phyloP scores from a whole-genome alignment of 1,139 yeast genomes.

The Saccharomyces uvarum region DNA sequence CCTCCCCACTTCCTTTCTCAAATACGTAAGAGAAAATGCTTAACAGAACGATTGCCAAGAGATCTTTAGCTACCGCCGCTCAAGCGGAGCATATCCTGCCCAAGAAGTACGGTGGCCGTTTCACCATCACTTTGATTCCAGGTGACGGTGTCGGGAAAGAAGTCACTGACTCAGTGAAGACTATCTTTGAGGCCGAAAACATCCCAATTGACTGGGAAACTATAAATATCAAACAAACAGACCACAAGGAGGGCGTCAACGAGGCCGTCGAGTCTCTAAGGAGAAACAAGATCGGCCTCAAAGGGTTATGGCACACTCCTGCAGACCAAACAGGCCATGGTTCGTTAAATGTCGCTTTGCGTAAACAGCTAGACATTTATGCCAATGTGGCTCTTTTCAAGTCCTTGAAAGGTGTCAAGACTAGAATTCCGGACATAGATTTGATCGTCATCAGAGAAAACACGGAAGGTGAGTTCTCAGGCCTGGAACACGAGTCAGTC shows the following conservation, averaged over 20 bases:
- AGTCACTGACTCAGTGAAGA: slow-evolving; percentile 87
- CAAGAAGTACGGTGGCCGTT: slow-evolving; percentile 90
- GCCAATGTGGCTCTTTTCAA: slow-evolving; percentile 91
- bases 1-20: neutral
- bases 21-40: slow-evolving; percentile 13
- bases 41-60: slow-evolving; percentile 25
- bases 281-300: slow-evolving; percentile 94
- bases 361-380: slow-evolving; percentile 91
- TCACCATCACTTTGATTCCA: slow-evolving; percentile 87
- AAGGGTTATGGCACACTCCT: slow-evolving; percentile 92
- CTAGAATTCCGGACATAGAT: slow-evolving; percentile 82
- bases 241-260: slow-evolving; percentile 55
- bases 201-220: slow-evolving; percentile 95
- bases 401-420: slow-evolving; percentile 89
- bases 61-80: slow-evolving; percentile 35
- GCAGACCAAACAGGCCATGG: slow-evolving; percentile 64
- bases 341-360: slow-evolving; percentile 89
- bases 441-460: slow-evolving; percentile 94
- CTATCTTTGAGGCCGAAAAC: slow-evolving; percentile 70
- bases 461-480: slow-evolving; percentile 97
- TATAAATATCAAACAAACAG: slow-evolving; percentile 77
- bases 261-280: slow-evolving; percentile 88
- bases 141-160: slow-evolving; percentile 96
- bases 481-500: slow-evolving; percentile 94
- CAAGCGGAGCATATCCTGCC: slow-evolving; percentile 59